Evolutionary conservation across 805 yeast species (phyloP).

Genomic region (Candida berthetii): DNA sequence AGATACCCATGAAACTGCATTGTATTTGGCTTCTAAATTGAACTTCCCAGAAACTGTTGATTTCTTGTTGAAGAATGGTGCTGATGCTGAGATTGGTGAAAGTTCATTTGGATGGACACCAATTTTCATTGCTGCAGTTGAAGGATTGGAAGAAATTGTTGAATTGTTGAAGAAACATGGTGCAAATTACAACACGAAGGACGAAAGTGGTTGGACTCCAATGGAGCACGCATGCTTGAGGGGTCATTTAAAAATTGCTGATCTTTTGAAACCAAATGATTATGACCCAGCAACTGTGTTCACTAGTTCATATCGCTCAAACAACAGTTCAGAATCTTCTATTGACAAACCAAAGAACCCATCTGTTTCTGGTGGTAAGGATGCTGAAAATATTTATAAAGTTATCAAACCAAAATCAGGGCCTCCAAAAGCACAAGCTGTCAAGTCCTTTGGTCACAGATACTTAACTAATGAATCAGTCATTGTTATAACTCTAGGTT

Average conservation of each 20-base stretch:
- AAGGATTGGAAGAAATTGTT: slow-evolving; percentile 62
- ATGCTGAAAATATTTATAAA: slow-evolving; percentile 8
- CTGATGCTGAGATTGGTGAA: slow-evolving; percentile 74
- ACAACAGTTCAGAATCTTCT: slow-evolving; percentile 7
- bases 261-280: slow-evolving; percentile 46
- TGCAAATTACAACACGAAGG: slow-evolving; percentile 51
- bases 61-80: slow-evolving; percentile 49
- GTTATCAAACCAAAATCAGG: slow-evolving; percentile 13
- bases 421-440: slow-evolving; percentile 33
- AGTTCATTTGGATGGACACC: slow-evolving; percentile 91
- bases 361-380: slow-evolving; percentile 5
- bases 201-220: slow-evolving; percentile 95
- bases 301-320: neutral
- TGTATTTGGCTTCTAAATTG: slow-evolving; percentile 74
- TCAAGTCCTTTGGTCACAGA: slow-evolving; percentile 83
- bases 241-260: slow-evolving; percentile 74
- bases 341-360: slow-evolving; percentile 8
- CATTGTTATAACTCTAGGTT: slow-evolving; percentile 78
- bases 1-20: slow-evolving; percentile 68
- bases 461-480: slow-evolving; percentile 63
- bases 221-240: slow-evolving; percentile 92
- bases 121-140: slow-evolving; percentile 81
- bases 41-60: slow-evolving; percentile 48
- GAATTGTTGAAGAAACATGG: slow-evolving; percentile 44
- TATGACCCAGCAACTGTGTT: slow-evolving; percentile 18